phyloP scores from a whole-genome alignment of 2,329 filamentous ascomycete species.

The Pseudogymnoascus sp. region DNA sequence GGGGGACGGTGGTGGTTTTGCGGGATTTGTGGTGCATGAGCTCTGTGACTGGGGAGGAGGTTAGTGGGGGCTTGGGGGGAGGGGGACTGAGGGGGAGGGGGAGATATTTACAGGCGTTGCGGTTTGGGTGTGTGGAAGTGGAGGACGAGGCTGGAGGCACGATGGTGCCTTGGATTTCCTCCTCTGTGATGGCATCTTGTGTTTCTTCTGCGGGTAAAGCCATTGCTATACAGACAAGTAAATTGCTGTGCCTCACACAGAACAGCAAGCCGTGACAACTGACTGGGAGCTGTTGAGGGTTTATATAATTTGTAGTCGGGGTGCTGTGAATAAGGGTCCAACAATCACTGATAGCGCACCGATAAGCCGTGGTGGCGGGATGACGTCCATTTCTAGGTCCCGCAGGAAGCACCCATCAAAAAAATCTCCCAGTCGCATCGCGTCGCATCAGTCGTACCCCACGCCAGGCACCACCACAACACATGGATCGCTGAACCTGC shows the following conservation, averaged over 20 bases:
- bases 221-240: background rate
- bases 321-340: background rate
- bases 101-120: slow-evolving; percentile 36
- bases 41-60: slow-evolving; percentile 36
- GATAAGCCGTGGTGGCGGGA: slow-evolving; percentile 5
- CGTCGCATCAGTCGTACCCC: no score
- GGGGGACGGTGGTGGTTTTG: slow-evolving; percentile 13
- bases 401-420: background rate
- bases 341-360: background rate
- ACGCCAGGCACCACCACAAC: background rate
- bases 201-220: slow-evolving; percentile 7
- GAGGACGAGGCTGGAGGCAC: slow-evolving; percentile 21
- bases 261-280: background rate
- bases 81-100: background rate
- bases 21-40: slow-evolving; percentile 35
- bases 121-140: slow-evolving; percentile 13
- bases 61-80: background rate
- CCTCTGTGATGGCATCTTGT: slow-evolving; percentile 34
- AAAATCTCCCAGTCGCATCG: background rate
- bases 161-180: slow-evolving; percentile 34
- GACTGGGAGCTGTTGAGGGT: background rate
- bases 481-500: slow-evolving; percentile 8
- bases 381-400: background rate
- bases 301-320: background rate
- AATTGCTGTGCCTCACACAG: background rate